These are phyloP conservation scores for Leishmania martiniquensis DNA, from an alignment of 208 protist genomes.

Conservation along the genomic window DNA sequence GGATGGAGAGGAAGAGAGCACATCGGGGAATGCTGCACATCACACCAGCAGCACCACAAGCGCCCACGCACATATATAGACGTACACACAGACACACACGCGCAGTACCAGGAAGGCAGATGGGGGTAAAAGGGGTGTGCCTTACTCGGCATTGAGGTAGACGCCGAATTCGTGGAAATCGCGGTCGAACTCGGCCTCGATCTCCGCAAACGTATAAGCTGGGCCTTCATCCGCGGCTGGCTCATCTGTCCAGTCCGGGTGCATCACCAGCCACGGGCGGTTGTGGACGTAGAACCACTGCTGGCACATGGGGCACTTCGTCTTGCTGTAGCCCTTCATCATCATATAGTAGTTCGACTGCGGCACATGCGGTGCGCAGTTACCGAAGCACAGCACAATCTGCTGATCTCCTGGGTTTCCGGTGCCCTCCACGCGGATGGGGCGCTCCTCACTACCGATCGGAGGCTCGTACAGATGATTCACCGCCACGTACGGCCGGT, in stretches of 20 bases:
- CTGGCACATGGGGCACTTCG: conserved; percentile 90
- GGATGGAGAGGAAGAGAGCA: background rate
- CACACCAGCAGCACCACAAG: conserved; percentile 3
- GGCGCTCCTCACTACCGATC: conserved; percentile 86
- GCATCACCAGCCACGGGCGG: conserved; percentile 89
- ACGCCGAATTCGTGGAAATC: conserved; percentile 92
- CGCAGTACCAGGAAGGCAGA: background rate
- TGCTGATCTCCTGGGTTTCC: conserved; percentile 88
- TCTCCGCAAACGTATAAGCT: conserved; percentile 89
- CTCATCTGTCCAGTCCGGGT: conserved; percentile 93
- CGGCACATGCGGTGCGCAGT: conserved; percentile 89
- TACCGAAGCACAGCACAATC: conserved; percentile 89
- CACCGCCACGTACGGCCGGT: conserved; percentile 85
- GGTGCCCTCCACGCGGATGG: conserved; percentile 83
- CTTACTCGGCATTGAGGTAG: conserved; percentile 89
- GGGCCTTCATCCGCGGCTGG: conserved; percentile 89
- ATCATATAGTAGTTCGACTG: conserved; percentile 92
- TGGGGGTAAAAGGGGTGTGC: background rate
- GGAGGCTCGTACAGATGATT: conserved; percentile 92
- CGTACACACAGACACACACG: background rate
- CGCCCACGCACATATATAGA: background rate
- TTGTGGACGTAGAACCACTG: conserved; percentile 93
- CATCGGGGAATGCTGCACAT: background rate
- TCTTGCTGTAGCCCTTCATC: conserved; percentile 93
- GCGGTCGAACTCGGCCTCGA: conserved; percentile 91